Evolutionary conservation across 148 eudicot species (phyloP), one percentile per base, ranked within the genome.

Genomic region (Cornus kousa): DNA sequence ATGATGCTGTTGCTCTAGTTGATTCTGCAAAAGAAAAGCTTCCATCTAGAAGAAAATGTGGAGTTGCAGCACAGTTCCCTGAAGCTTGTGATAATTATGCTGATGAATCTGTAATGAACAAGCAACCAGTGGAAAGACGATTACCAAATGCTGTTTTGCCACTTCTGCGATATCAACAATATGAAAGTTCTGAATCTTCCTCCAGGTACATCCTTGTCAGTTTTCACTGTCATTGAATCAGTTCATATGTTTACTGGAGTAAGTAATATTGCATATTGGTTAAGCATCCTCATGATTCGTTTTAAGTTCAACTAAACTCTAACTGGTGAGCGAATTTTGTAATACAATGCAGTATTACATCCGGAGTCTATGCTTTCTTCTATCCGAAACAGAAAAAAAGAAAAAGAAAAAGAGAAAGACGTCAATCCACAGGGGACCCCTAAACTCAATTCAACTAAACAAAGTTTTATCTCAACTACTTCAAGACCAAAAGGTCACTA

Each of bases 131-230:
- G 53, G 95, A 91, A 71, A 89, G 85, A 76, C 81, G 84, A 75
- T 55, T 87, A 20, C 92, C 93, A 40, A 86, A 82, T 84, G 87
- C 92, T 73, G 86, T 89, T 53, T 74, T 82, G 77, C 92, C 95
- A 53, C 77, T 86, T 32, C 87, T 91, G 55, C 88, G 89, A 46
- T 83, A 80, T 87, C 94, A 90, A 67, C 97, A 86, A 33, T 83
- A 80, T 79, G 98, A 90, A 75, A 91, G 93, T 82, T 93, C 91
- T 79, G 97, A 96, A 72, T 86, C 92, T 81, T 93, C 92, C 70
- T 83, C 93, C 39, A 96, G 98, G 99, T 96, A 85, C 74, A 71
- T 65, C 24, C 79, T 78, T 74, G 72, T 74, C 19, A 19, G n/a
- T 77, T 35, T 32, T 77, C 22, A 6, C 23, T 67, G 14, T 77